Base-by-base conservation (phyloP, 805 yeast species). In the Starmerella sp. region DNA sequence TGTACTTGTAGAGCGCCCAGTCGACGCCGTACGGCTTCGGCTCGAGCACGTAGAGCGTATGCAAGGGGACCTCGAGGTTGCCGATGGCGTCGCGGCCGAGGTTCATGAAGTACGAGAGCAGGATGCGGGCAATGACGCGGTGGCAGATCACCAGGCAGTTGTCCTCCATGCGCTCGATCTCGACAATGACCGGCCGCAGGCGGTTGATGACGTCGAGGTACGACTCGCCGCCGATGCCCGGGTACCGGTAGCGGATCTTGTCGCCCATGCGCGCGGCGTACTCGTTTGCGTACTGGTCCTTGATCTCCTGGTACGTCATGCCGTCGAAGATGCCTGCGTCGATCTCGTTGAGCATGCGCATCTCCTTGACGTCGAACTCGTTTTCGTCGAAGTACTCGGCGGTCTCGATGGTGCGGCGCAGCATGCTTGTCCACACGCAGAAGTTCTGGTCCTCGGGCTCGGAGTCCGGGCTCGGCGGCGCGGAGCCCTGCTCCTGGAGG, bases 151-250 rank as follows among this genome's bases (percentile, higher is more conserved):
- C 77, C 47, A 90, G 70, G 36, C 88, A 79, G 67, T 90, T 95
- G 63, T 88, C 95, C 9, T 86, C 84, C 45, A 95, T 86, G 60
- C 98, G 75, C 67, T 91, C 98, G 49, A 93, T 79, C 68, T 91
- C 98, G 11, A 88, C 88, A 59, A 91, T 91, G 17, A 91, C 79
- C 1, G 97, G 95, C 57, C 95, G 76, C 54, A 91, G 75, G 58
- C 98, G 76, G 61, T 89, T 87, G 65, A 93, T 84, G 11, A 93
- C 98, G 70, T 91, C 97, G 62, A 91, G 71, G 63, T 91, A 91
- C 0, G 95, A 86, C 69, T 91, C 98, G 15, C 98, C 98, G 7
- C 97, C 97, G 50, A 88, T 86, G 4, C 98, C 98, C 1, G 97
- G 98, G 66, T 91, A 91, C 57, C 98, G 75, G 69, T 91, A 91